Evolutionary conservation across 169 alveolate genomes (phyloP).

Genomic region (Plasmodium sp.): DNA sequence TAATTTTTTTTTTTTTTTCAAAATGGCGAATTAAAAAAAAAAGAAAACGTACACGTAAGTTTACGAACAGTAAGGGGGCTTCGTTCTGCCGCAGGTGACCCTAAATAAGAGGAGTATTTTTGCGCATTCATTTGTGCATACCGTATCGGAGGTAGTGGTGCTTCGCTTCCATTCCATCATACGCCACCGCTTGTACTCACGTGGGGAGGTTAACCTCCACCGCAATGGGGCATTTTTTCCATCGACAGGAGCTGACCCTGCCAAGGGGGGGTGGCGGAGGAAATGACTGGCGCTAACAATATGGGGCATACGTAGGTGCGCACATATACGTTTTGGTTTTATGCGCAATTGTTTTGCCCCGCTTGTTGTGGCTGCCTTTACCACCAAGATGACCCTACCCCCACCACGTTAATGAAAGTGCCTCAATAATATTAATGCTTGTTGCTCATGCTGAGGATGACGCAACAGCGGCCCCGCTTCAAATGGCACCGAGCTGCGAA

Average conservation of each 20-base stretch:
- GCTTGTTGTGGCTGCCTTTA: neutral
- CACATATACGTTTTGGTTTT: neutral
- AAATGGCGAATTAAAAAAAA: neutral
- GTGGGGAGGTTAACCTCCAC: neutral
- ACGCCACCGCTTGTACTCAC: neutral
- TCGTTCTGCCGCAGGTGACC: neutral
- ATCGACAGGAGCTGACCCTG: neutral
- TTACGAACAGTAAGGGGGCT: neutral
- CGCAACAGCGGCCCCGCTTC: neutral
- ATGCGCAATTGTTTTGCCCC: neutral
- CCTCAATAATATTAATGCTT: neutral
- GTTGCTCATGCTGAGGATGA: neutral
- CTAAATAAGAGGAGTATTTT: neutral
- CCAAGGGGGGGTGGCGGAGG: neutral
- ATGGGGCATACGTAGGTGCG: neutral
- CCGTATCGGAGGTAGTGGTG: neutral
- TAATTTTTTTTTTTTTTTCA: too few relatives aligned
- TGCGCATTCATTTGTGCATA: neutral
- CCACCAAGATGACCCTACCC: neutral
- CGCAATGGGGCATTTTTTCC: neutral
- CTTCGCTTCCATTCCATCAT: neutral
- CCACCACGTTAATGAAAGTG: neutral
- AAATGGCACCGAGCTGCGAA: neutral
- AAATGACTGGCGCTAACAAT: neutral
- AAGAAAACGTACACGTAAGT: neutral